These are phyloP conservation scores for Pseudonitzschia multiseries DNA, from an alignment of 108 stramenopile genomes.

Conservation along the genomic window DNA sequence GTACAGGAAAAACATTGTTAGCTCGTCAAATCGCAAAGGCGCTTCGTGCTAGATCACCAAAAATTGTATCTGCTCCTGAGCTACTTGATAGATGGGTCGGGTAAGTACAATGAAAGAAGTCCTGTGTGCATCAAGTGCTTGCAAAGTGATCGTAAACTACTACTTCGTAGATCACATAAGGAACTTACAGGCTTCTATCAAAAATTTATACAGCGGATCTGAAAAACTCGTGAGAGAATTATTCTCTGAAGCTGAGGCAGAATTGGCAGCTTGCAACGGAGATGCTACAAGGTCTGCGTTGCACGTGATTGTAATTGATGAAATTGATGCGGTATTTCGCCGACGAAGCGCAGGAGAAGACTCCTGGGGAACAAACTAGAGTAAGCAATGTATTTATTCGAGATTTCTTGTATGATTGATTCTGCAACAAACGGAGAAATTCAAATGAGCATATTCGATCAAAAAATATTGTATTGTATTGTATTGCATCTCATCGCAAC, in stretches of 20 bases:
- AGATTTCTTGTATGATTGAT: not conserved
- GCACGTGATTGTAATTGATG: conserved; percentile 85
- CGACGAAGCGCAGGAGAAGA: conserved; percentile 62
- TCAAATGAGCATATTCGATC: too few relatives aligned
- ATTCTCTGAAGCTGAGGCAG: conserved; percentile 93
- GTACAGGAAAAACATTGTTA: conserved; percentile 55
- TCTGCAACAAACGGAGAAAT: not conserved
- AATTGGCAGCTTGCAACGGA: conserved; percentile 57
- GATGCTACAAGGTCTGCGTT: conserved; percentile 60
- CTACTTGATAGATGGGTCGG: conserved; percentile 98
- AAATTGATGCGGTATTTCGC: conserved; percentile 83
- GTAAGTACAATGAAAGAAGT: not conserved
- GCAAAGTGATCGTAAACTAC: too few relatives aligned
- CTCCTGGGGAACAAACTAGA: conserved; percentile 61
- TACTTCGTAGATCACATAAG: too few relatives aligned
- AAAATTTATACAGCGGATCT: conserved; percentile 41
- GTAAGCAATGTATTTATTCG: not conserved
- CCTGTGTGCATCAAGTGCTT: not conserved
- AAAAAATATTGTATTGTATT: too few relatives aligned
- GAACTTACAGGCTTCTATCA: not conserved
- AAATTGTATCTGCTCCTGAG: conserved; percentile 93
- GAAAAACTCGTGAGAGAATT: conserved; percentile 91
- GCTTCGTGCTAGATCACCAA: conserved; percentile 85
- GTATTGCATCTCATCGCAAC: too few relatives aligned
- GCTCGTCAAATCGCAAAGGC: conserved; percentile 76